Base-by-base conservation (phyloP, 23 red algal species). In the Gracilaria caudata region DNA sequence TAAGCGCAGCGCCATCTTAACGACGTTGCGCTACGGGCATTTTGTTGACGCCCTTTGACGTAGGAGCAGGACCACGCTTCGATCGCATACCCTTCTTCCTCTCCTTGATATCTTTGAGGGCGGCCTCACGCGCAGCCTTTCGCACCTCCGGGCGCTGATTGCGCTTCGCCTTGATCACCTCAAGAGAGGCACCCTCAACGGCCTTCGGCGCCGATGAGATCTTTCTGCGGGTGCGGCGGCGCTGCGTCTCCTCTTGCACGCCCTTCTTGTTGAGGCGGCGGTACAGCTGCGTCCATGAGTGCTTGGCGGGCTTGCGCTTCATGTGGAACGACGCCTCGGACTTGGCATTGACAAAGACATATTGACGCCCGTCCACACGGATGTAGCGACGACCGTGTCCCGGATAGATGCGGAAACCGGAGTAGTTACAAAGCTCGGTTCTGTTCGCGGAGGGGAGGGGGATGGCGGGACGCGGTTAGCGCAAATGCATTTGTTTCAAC, bases 251-350 rank as follows among this genome's bases (percentile, higher is more conserved):
- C 68, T 98, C 96, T 87, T 92, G 88, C 16, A 85, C 81, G 56
- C 96, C 96, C 86, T 98, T 98, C 88, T 95, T 94, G 84, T 98
- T 68, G 59, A 98, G 84, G n/a, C 93, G 86, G 63, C 96, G 92
- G 87, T 94, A 98, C 82, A 98, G 54, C 87, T 93, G 81, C 12
- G 96, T 98, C 96, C 96, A 98, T 58, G 88, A 93, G 64, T 93
- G 94, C 76, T 94, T 94, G 44, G 93, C 96, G 14, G 96, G 61
- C 82, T 95, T 98, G 51, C 96, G 84, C 81, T 88, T 90, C 92
- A 98, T 95, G 87, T 95, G 93, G 75, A 95, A 95, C 29, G 90
- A 98, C 72, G 96, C 92, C 81, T 95, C 82, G 81, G 86, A 93
- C 90, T 98, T 98, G 75, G 78, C 45, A 90, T 94, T 98, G 64